These are phyloP conservation scores for Canavalia ensiformis DNA, from an alignment of 306 rosid species.

Conservation along the genomic window DNA sequence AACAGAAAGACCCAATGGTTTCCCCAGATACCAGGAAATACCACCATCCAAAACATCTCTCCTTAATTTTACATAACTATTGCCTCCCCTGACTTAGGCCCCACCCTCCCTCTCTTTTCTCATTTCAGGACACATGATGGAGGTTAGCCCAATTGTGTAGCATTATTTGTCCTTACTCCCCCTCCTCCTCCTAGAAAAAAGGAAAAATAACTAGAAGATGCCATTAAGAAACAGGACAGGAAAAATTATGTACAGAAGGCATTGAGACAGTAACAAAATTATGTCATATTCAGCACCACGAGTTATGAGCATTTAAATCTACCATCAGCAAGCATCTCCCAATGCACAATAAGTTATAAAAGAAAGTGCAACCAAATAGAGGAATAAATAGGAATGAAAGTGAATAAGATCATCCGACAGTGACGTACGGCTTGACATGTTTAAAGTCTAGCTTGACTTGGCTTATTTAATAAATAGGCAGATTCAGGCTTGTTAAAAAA, in stretches of 20 bases:
- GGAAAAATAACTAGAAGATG: constrained; percentile 7
- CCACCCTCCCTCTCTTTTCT: constrained; percentile 14
- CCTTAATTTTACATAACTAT: background rate
- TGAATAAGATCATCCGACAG: no score
- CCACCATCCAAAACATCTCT: constrained; percentile 10
- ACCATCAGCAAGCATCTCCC: constrained; percentile 36
- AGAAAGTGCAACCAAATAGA: constrained; percentile 35
- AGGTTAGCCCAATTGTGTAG: background rate
- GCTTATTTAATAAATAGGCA: no score
- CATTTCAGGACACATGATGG: background rate
- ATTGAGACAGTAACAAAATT: constrained; percentile 31
- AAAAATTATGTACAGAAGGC: constrained; percentile 5
- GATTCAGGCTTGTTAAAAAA: no score
- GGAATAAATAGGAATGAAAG: background rate
- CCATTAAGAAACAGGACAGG: constrained; percentile 16
- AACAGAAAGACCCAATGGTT: background rate
- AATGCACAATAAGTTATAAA: constrained; percentile 16
- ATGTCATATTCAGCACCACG: constrained; percentile 26
- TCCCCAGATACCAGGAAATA: background rate
- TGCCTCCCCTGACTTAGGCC: background rate
- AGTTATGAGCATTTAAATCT: constrained; percentile 24
- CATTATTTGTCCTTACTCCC: constrained; percentile 7
- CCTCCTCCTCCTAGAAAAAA: background rate
- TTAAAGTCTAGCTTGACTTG: no score
- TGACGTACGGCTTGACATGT: no score